phyloP scores from a whole-genome alignment of 306 rosid genomes.

The Acacia crassicarpa region DNA sequence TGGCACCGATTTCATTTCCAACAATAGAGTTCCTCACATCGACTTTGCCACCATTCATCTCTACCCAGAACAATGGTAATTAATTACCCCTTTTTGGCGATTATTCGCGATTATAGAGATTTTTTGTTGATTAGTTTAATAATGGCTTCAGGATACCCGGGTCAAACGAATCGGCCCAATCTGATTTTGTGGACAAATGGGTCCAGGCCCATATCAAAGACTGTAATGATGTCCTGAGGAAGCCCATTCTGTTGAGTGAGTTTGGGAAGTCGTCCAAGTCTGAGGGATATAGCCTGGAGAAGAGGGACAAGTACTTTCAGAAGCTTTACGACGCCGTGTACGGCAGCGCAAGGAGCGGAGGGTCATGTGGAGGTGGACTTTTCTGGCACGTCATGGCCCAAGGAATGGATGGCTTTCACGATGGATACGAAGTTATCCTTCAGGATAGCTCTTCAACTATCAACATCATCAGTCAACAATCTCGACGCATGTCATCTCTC shows the following conservation, averaged over 20 bases:
- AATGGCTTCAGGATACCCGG: constrained; percentile 29
- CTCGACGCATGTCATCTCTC: constrained; percentile 25
- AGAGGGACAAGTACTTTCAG: constrained; percentile 27
- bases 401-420: constrained; percentile 40
- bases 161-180: constrained; percentile 18
- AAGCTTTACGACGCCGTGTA: constrained; percentile 31
- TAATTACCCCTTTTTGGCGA: not conserved
- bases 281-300: constrained; percentile 20
- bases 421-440: constrained; percentile 41
- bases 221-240: not conserved
- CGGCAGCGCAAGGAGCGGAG: constrained; percentile 31
- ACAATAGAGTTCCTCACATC: constrained; percentile 36
- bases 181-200: constrained; percentile 41
- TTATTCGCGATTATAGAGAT: not conserved
- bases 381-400: constrained; percentile 47
- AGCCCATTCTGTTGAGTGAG: constrained; percentile 38
- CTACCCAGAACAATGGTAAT: constrained; percentile 50
- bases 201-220: constrained; percentile 32
- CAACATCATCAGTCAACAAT: constrained; percentile 30
- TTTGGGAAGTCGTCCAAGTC: constrained; percentile 39
- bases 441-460: constrained; percentile 40
- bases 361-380: constrained; percentile 42
- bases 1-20: constrained; percentile 51
- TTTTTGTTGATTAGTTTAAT: not conserved
- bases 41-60: constrained; percentile 51